Base-by-base conservation (phyloP, 805 yeast genomes). In the Monosporozyma unispora region DNA sequence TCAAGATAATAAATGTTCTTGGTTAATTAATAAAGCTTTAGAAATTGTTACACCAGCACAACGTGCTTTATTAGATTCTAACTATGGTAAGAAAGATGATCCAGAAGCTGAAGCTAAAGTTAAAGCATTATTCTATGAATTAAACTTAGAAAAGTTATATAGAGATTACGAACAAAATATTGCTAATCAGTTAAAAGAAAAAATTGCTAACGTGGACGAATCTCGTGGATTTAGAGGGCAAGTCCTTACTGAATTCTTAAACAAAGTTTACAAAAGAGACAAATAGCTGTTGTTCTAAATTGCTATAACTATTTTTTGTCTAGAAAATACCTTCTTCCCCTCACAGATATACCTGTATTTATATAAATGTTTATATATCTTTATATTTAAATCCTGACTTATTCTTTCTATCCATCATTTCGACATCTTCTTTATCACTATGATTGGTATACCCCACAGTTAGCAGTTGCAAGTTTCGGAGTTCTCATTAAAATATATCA, bases 1-100 rank as follows among this genome's bases (percentile, higher is more conserved):
- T 64, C 86, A 86, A 73, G 99, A 93, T 71, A 93, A 93, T 80
- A 93, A 93, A 71, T 93, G 99, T 71, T 86, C 96, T 42, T 93
- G 99, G 99, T 82, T 93, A 49, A 79, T 93, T 61, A 93, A 93
- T 76, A 86, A 87, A 59, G 99, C 99, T 7, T 78, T 93, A 60
- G 77, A 83, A 66, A 72, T 82, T 57, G 91, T 79, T 48, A 75
- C 79, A 12, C 79, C 88, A 40, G 93, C 82, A 55, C 97, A 93
- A 74, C 84, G 97, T 70, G 68, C 74, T 57, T 52, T 84, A 3
- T 78, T 93, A 57, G 98, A 93, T 63, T 82, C 75, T 45, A 87
- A 93, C 75, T 93, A 93, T 66, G 99, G 99, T 58, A 75, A 79
- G 61, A 93, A 89, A 70, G 81, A 87, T 63, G 78, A 76, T 48